These are phyloP conservation scores for Strigomonas culicis DNA, from an alignment of 208 protist genomes.

Conservation along the genomic window DNA sequence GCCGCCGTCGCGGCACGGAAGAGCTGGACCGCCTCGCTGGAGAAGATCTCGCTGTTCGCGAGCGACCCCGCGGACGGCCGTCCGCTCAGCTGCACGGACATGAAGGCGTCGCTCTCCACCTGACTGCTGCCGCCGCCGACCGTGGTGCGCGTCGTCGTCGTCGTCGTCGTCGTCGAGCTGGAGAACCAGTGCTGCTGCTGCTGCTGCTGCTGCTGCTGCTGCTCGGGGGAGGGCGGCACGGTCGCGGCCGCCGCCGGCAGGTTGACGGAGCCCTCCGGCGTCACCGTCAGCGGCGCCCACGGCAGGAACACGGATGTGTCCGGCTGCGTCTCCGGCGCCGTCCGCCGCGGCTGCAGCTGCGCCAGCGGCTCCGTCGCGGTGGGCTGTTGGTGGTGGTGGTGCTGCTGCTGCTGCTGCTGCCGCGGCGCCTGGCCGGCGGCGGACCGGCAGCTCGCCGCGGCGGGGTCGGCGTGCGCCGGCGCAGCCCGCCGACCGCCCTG, in stretches of 20 bases:
- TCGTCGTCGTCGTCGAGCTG: conserved; percentile 10
- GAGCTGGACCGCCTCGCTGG: conserved; percentile 6
- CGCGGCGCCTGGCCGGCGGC: conserved; percentile 12
- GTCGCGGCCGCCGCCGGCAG: conserved; percentile 4
- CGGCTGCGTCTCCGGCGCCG: conserved; percentile 14
- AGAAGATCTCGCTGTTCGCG: conserved; percentile 14
- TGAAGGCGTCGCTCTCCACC: background rate
- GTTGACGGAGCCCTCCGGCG: conserved; percentile 46
- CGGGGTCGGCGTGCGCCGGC: conserved; percentile 9
- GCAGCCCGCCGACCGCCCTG: too few relatives aligned
- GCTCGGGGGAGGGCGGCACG: conserved; percentile 9
- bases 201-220: conserved; percentile 14
- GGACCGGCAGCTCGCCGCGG: conserved; percentile 3
- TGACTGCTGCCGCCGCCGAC: background rate
- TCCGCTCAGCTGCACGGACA: conserved; percentile 1
- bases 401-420: conserved; percentile 16
- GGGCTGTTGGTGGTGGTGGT: background rate
- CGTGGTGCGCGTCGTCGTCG: background rate
- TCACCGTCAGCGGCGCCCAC: conserved; percentile 61
- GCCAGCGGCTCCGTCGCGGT: background rate
- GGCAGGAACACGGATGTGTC: conserved; percentile 63
- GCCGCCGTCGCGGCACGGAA: background rate
- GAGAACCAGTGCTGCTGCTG: background rate
- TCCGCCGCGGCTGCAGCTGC: background rate
- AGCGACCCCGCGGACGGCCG: conserved; percentile 9